These are phyloP conservation scores for Quercus alba DNA, from an alignment of 306 rosid genomes.

Conservation along the genomic window DNA sequence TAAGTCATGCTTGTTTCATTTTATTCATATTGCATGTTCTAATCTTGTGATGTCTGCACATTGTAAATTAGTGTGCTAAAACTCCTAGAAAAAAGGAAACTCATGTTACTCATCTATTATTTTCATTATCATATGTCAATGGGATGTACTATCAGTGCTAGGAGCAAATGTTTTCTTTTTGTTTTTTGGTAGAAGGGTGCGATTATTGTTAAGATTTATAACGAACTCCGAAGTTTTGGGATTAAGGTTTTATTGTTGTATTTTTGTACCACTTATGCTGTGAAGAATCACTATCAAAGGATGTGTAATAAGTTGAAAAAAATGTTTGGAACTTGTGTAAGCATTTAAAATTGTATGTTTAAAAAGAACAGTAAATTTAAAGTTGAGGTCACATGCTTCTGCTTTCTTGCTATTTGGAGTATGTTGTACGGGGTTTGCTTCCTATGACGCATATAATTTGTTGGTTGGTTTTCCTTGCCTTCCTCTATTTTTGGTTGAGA, in stretches of 20 bases:
- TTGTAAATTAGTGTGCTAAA: too few relatives aligned
- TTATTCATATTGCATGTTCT: neutral
- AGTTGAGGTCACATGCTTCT: neutral
- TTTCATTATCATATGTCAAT: too few relatives aligned
- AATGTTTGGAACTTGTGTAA: neutral
- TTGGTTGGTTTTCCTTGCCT: neutral
- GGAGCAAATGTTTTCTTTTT: too few relatives aligned
- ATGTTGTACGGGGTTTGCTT: neutral
- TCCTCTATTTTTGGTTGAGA: neutral
- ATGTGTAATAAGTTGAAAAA: neutral
- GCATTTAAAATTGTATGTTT: neutral
- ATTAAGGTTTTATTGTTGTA: too few relatives aligned
- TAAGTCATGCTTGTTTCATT: slow-evolving; percentile 32
- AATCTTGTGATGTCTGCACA: neutral
- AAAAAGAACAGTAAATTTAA: neutral
- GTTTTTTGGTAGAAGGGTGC: too few relatives aligned
- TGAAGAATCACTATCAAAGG: too few relatives aligned
- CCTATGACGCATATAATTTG: neutral
- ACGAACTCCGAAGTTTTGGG: too few relatives aligned
- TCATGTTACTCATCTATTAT: too few relatives aligned
- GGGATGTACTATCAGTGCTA: too few relatives aligned
- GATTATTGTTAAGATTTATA: too few relatives aligned
- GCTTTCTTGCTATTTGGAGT: neutral
- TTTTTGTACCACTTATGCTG: too few relatives aligned
- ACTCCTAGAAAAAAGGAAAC: too few relatives aligned